These are phyloP conservation scores for Verticillium longisporum DNA, from an alignment of 2,329 filamentous ascomycete species.

Conservation along the genomic window DNA sequence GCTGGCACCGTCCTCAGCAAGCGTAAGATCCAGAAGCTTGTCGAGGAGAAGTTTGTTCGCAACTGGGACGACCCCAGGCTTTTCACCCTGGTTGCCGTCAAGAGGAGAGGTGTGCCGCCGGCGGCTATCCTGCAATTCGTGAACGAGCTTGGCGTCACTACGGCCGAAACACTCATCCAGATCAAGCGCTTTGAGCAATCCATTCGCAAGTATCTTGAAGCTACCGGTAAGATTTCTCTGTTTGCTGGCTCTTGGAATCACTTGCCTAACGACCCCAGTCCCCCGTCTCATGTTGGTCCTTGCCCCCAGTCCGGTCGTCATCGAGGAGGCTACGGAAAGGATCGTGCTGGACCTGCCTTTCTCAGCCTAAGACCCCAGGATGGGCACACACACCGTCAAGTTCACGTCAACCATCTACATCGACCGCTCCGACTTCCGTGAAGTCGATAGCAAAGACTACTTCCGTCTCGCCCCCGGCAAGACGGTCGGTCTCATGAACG, in stretches of 20 bases:
- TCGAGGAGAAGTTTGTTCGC: constrained; percentile 69
- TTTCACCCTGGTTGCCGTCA: constrained; percentile 79
- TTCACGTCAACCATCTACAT: constrained; percentile 81
- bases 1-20: constrained; percentile 84
- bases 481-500: constrained; percentile 67
- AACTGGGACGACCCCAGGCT: constrained; percentile 90
- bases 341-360: constrained; percentile 64
- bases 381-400: constrained; percentile 52
- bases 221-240: constrained; percentile 35
- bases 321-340: constrained; percentile 69
- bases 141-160: constrained; percentile 86
- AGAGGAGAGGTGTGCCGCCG: constrained; percentile 78
- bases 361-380: constrained; percentile 68
- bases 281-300: constrained; percentile 85
- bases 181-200: constrained; percentile 78
- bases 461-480: constrained; percentile 76
- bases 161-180: constrained; percentile 71
- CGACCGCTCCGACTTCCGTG: constrained; percentile 73
- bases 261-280: constrained; percentile 34
- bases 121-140: constrained; percentile 86
- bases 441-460: constrained; percentile 67
- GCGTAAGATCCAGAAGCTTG: constrained; percentile 72
- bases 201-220: constrained; percentile 80
- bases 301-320: constrained; percentile 75
- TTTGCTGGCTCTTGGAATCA: neutral